phyloP scores from a whole-genome alignment of 805 yeast genomes.

The Candida lessepsii region DNA sequence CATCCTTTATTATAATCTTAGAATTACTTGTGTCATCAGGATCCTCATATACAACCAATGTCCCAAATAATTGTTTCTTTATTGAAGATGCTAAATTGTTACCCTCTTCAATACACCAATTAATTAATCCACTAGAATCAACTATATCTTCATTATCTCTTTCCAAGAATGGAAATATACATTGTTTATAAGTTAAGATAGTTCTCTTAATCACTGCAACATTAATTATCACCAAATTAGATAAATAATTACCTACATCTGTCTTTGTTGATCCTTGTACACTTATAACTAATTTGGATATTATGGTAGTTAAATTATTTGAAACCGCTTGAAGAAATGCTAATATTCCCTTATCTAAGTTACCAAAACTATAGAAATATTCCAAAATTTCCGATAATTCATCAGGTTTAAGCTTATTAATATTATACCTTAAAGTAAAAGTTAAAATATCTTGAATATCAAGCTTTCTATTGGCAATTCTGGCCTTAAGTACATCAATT shows the following conservation, averaged over 20 bases:
- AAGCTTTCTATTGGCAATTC: slow-evolving; percentile 36
- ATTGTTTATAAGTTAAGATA: slow-evolving; percentile 49
- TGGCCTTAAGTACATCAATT: slow-evolving; percentile 42
- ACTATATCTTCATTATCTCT: slow-evolving; percentile 26
- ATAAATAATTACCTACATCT: slow-evolving; percentile 40
- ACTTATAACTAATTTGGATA: slow-evolving; percentile 34
- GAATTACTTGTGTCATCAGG: slow-evolving; percentile 14
- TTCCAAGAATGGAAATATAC: slow-evolving; percentile 44
- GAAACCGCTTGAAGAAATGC: slow-evolving; percentile 37
- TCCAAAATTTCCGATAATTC: slow-evolving; percentile 35
- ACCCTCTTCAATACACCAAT: slow-evolving; percentile 72
- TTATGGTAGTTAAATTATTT: slow-evolving; percentile 27
- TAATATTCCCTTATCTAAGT: slow-evolving; percentile 35
- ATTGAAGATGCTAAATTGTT: slow-evolving; percentile 57
- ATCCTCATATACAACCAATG: slow-evolving; percentile 42
- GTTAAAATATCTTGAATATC: slow-evolving; percentile 36
- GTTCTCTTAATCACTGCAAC: slow-evolving; percentile 53
- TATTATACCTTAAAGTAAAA: slow-evolving; percentile 38
- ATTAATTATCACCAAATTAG: slow-evolving; percentile 39
- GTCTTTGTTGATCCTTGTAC: slow-evolving; percentile 44
- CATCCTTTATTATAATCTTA: slow-evolving; percentile 36
- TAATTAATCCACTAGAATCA: slow-evolving; percentile 61
- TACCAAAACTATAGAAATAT: slow-evolving; percentile 34
- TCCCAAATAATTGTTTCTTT: slow-evolving; percentile 65
- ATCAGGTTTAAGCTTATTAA: slow-evolving; percentile 27